Evolutionary conservation across 257 asterid genomes (phyloP).

Genomic region (Rauvolfia tetraphylla): DNA sequence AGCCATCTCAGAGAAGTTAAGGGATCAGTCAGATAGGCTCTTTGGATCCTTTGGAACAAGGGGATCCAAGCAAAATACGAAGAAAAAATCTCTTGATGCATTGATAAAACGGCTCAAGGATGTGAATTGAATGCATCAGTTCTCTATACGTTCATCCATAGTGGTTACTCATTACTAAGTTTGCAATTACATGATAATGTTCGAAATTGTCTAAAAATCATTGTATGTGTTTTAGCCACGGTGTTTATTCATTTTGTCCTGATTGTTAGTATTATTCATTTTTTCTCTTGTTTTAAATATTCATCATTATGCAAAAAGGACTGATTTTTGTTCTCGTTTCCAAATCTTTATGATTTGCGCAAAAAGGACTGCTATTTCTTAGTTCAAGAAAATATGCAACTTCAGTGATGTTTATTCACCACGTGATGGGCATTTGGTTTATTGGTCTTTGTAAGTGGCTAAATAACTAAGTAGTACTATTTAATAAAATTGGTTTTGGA

Average conservation of each 20-base stretch:
- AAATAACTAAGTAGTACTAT: too few species aligned
- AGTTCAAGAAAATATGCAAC: not conserved
- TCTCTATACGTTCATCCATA: constrained; percentile 28
- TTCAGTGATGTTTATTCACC: not conserved
- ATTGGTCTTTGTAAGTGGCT: not conserved
- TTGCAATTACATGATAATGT: constrained; percentile 31
- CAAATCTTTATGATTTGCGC: not conserved
- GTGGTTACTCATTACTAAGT: constrained; percentile 20
- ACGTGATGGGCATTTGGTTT: not conserved
- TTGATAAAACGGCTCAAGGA: constrained; percentile 90
- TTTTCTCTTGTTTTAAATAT: constrained; percentile 5
- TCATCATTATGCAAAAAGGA: not conserved
- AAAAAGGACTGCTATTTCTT: not conserved
- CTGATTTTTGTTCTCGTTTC: constrained; percentile 10
- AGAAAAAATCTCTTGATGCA: constrained; percentile 90
- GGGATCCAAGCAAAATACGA: constrained; percentile 81
- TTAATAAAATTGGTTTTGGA: not conserved
- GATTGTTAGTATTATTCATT: constrained; percentile 13
- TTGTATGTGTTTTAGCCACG: constrained; percentile 8
- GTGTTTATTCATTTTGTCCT: constrained; percentile 1
- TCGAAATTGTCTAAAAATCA: constrained; percentile 1
- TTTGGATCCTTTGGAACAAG: constrained; percentile 89
- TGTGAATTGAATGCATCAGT: constrained; percentile 43
- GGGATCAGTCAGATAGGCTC: constrained; percentile 81
- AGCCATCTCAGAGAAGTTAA: constrained; percentile 78